phyloP scores from a whole-genome alignment of 2,329 filamentous ascomycete genomes.

The Neofusicoccum sp. region DNA sequence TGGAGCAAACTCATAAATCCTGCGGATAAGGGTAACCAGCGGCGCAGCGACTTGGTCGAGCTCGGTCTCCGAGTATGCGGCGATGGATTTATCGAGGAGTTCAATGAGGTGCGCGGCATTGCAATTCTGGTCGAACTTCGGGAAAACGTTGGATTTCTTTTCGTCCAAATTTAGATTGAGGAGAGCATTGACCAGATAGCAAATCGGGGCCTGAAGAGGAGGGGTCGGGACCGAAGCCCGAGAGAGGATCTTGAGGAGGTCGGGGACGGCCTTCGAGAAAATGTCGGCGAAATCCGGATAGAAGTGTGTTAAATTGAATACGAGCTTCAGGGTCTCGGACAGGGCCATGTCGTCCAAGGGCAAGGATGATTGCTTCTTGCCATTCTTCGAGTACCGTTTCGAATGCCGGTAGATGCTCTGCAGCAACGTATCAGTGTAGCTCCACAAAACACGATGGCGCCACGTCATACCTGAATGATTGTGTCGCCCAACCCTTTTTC shows the following conservation, averaged over 20 bases:
- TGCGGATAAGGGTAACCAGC: constrained; percentile 70
- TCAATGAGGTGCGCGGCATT: constrained; percentile 65
- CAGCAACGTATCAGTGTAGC: background rate
- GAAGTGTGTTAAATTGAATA: constrained; percentile 84
- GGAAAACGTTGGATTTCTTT: constrained; percentile 60
- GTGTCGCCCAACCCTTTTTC: constrained; percentile 65
- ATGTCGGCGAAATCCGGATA: constrained; percentile 59
- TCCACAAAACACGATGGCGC: background rate
- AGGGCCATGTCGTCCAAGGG: constrained; percentile 78
- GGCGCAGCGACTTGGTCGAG: constrained; percentile 71
- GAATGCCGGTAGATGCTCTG: constrained; percentile 67
- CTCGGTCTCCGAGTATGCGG: constrained; percentile 63
- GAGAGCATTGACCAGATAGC: constrained; percentile 73
- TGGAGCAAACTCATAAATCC: constrained; percentile 68
- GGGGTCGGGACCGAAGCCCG: constrained; percentile 60
- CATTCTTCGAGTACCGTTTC: constrained; percentile 43
- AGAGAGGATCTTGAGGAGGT: constrained; percentile 68
- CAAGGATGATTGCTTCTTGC: constrained; percentile 33
- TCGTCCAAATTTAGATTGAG: constrained; percentile 71
- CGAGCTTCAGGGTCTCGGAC: constrained; percentile 77
- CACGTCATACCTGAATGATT: constrained; percentile 52
- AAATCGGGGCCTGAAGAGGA: constrained; percentile 71
- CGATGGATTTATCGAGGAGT: constrained; percentile 67
- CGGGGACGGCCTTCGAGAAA: constrained; percentile 67
- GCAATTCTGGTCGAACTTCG: constrained; percentile 57